Evolutionary conservation across 306 rosid species (phyloP).

Genomic region (Arachis hypogaea): DNA sequence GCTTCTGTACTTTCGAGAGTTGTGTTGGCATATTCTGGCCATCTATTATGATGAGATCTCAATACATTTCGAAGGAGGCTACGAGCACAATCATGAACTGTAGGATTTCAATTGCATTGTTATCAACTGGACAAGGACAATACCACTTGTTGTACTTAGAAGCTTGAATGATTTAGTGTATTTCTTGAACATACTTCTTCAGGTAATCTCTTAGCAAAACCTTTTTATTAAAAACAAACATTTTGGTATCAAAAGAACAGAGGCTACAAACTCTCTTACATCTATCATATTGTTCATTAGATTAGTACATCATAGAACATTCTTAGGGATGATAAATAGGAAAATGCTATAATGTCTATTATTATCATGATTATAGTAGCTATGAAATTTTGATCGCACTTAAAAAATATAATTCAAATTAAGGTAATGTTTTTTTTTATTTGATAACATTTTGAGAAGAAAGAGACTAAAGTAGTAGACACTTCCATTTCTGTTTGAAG

Average conservation of each 20-base stretch:
- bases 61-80: conserved; percentile 97
- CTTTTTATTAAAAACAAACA: conserved; percentile 9
- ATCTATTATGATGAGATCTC: conserved; percentile 99
- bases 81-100: conserved; percentile 97
- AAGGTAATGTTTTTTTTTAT: no score
- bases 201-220: conserved; percentile 51
- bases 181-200: conserved; percentile 77
- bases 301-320: neutral
- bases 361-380: no score
- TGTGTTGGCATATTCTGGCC: conserved; percentile 99
- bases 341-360: no score
- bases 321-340: neutral
- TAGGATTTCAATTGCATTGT: conserved; percentile 59
- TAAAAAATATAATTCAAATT: no score
- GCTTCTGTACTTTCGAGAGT: conserved; percentile 90
- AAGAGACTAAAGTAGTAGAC: no score
- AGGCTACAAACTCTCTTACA: no score
- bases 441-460: no score
- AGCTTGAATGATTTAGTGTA: conserved; percentile 73
- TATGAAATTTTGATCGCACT: no score
- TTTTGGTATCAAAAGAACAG: neutral
- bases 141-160: conserved; percentile 61
- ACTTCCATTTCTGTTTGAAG: no score
- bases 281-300: neutral
- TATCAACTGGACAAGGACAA: conserved; percentile 51